phyloP scores from a whole-genome alignment of 116 monocot genomes.

The Phalaenopsis hybrid region DNA sequence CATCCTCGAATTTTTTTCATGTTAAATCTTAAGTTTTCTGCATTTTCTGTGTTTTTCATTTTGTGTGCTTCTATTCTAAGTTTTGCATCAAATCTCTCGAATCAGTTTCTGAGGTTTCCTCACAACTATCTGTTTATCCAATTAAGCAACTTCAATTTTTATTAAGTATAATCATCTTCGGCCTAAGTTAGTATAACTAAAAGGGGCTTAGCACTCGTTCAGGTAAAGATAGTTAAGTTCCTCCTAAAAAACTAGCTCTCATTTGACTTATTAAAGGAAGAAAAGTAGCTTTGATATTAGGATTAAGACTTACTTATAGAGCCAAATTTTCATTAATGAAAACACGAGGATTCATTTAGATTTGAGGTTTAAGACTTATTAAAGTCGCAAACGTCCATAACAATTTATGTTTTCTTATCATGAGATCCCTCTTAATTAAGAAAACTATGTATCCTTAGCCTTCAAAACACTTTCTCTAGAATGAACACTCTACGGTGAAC shows the following conservation, averaged over 20 bases:
- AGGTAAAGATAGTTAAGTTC: background rate
- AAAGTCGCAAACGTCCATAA: background rate
- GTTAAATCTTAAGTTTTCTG: too few relatives aligned
- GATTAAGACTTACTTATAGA: background rate
- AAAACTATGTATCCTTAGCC: background rate
- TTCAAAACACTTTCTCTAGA: background rate
- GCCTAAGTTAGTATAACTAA: background rate
- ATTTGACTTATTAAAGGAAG: background rate
- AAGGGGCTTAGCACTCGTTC: too few relatives aligned
- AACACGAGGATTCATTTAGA: background rate
- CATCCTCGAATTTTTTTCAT: too few relatives aligned
- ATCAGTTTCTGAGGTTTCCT: too few relatives aligned
- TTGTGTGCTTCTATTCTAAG: too few relatives aligned
- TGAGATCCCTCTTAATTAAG: background rate
- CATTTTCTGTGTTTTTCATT: too few relatives aligned
- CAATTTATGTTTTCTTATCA: background rate
- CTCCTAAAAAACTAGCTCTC: background rate
- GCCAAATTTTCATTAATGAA: background rate
- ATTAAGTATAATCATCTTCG: background rate
- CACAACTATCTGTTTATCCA: background rate
- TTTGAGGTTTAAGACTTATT: background rate
- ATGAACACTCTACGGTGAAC: background rate
- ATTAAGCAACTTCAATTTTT: background rate
- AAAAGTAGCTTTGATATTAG: background rate
- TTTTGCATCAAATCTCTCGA: too few relatives aligned